Conservation (phyloP, 371 early-diverging fungal species). For the Lichtheimia corymbifera region DNA sequence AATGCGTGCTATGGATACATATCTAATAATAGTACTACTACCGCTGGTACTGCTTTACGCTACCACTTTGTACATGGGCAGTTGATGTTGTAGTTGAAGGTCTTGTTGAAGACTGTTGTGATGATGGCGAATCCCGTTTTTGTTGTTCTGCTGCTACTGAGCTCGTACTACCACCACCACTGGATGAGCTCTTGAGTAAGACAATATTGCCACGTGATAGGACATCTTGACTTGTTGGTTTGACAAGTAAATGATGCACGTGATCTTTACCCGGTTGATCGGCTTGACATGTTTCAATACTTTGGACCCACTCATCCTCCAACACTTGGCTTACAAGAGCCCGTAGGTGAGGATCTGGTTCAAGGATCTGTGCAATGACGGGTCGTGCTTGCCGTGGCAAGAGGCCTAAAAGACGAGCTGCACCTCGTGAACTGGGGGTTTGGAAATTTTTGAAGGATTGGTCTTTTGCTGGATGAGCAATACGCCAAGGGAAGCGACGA, state of each 20-base stretch:
- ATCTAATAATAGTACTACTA: too few species aligned
- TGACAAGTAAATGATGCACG: conserved; percentile 41
- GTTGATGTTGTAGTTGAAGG: too few species aligned
- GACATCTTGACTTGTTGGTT: conserved; percentile 25
- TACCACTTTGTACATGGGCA: too few species aligned
- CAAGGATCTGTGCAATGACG: conserved; percentile 46
- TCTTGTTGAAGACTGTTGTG: too few species aligned
- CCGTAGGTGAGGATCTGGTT: conserved; percentile 51
- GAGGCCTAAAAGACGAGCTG: conserved; percentile 43
- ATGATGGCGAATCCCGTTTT: too few species aligned
- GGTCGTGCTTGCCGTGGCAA: conserved; percentile 46
- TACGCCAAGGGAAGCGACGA: conserved; percentile 68
- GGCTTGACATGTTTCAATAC: conserved; percentile 47
- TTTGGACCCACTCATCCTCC: conserved; percentile 55
- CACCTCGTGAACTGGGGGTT: conserved; percentile 31
- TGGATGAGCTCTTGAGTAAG: conserved; percentile 16
- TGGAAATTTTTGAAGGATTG: conserved; percentile 47
- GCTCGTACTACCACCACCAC: background rate
- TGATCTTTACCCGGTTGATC: conserved; percentile 33
- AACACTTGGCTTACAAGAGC: conserved; percentile 46
- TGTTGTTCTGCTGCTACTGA: too few species aligned
- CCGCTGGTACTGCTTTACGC: too few species aligned
- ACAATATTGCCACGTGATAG: conserved; percentile 29
- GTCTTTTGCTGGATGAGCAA: conserved; percentile 46
- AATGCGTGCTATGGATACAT: too few species aligned